Base-by-base conservation (phyloP, 805 yeast genomes). In the Kodamaea nitidulidarum region DNA sequence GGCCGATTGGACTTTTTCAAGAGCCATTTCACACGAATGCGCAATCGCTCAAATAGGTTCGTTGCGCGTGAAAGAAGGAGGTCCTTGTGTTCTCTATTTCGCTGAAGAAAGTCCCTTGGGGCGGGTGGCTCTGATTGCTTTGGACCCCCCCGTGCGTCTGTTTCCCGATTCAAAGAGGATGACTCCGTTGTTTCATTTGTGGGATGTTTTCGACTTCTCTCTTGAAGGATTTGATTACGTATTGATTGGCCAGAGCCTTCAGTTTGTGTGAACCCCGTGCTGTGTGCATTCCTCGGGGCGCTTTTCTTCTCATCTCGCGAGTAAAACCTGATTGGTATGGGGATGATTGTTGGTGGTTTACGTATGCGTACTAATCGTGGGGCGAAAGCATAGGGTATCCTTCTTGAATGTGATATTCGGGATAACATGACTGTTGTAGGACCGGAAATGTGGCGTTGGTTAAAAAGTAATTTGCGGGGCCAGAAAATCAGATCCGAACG, bases 1-100 rank as follows among this genome's bases (percentile, higher is more conserved):
- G 96, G 96, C 12, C 95, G 71, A 48, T 80, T 77, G 9, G 87
- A 84, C 38, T 76, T 71, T 41, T 85, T 84, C 38, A 93, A 60
- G 2, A 79, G 56, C 95, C 96, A 88, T 56, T 80, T 82, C 38
- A 81, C 40, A 36, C 71, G 58, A 12, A 70, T 56, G 32, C 46
- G 48, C 15, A 65, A 33, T 32, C 72, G 48, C 5, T 60, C 46
- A 22, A 59, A 47, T 20, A 58, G 45, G 35, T 51, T 60, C 30
- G 49, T 62, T n/a, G 71, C 57, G 7, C 49, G 45, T 6, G 60
- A 47, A 20, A 56, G 49, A 10, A 55, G 50, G 30, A 51, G 51
- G 26, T 54, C 60, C 29, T 52, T 54, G 16, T 56, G 49, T 24
- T 49, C 35, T 20, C 44, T 25, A 26, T 44, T 44, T 10, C 45